Base-by-base conservation (phyloP, 2,329 filamentous ascomycete genomes). In the Mycosphaerella arachidis region DNA sequence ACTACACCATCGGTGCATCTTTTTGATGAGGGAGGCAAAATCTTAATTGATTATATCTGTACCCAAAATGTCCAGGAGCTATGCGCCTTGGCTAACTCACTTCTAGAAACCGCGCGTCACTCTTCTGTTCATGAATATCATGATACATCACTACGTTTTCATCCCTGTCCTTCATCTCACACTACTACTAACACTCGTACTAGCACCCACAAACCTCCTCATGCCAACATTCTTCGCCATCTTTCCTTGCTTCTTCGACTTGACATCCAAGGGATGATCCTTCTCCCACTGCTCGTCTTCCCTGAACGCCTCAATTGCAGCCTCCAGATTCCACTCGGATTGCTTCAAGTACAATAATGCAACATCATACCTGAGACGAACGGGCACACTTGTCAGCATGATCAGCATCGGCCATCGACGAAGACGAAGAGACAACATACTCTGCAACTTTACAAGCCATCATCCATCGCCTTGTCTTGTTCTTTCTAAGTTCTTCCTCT, bases 211-310 rank as follows among this genome's bases (percentile, higher is more conserved):
- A 55, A 72, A 74, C 55, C 73, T 64, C 58, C 73, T 70, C 67
- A 73, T 73, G 6, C 72, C 73, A n/a, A 67, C 67, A 43, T 63
- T 64, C 51, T 66, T 67, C 7, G 69, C 69, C 43, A 53, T 67
- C 58, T 74, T 72, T 46, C 69, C 76, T 67, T 76, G 71, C 69
- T 80, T 81, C 64, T 79, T 80, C 60, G 74, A 73, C 45, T 74
- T 75, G 6, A 73, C 75, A 67, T 81, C 75, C 51, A 86, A 70
- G 0, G 88, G 87, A 68, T 93, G 83, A 12, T 83, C 81, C 66
- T 79, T 82, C 75, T 91, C 90, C 90, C 90, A 93, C 56, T 79
- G 79, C 72, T 92, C 89, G 63, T 94, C 90, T 3, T 84, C 87
- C 64, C 83, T 79, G 72, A 84, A 92, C 3, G 82, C 79, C 40